Evolutionary conservation across 1,139 yeast genomes (phyloP), one percentile per base, ranked within the genome.

Genomic region (Pichia sp.): DNA sequence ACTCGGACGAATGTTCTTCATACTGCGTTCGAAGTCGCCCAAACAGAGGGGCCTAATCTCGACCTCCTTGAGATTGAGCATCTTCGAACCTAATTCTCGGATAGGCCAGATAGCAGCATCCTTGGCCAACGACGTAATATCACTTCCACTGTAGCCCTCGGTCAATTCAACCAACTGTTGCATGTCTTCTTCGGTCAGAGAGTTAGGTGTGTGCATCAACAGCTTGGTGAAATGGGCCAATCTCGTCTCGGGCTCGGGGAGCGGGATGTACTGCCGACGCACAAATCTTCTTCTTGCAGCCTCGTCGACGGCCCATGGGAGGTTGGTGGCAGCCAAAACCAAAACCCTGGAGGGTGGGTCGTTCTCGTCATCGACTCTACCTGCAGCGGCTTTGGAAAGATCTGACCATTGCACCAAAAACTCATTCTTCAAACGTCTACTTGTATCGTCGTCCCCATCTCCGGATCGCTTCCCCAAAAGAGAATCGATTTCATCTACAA

Each of bases 41-140:
- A 90, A 72, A 44, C 79, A 78, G 59, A 95, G 83, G 0, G 97
- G 87, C 56, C 99, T 74, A 56, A 95, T 92, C 60, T 85, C 85
- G 53, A 89, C 96, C 26, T 93, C 85, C 6, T 93, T 88, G 0
- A 97, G 92, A 61, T 84, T 80, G 58, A 95, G 75, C 57, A 95
- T 76, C 54, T 88, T 84, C 60, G 93, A 98, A 3, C 99, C 99
- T 38, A 93, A 75, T 36, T 92, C 85, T 61, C 99, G 76, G 54
- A 95, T 73, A 1, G 99, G 99, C 0, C 98, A 97, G 97, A 93
- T 92, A 1, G 99, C 99, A 2, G 97, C 95, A 70, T 93, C 99
- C 69, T 93, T 93, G 1, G 98, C 97, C 61, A 93, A 74, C 0
- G 98, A 96, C 0, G 98, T 93, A 54, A 93, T 81, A 70, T 93